These are phyloP conservation scores for Penicillium sp. DNA, from an alignment of 2,329 filamentous ascomycete species.

Conservation along the genomic window DNA sequence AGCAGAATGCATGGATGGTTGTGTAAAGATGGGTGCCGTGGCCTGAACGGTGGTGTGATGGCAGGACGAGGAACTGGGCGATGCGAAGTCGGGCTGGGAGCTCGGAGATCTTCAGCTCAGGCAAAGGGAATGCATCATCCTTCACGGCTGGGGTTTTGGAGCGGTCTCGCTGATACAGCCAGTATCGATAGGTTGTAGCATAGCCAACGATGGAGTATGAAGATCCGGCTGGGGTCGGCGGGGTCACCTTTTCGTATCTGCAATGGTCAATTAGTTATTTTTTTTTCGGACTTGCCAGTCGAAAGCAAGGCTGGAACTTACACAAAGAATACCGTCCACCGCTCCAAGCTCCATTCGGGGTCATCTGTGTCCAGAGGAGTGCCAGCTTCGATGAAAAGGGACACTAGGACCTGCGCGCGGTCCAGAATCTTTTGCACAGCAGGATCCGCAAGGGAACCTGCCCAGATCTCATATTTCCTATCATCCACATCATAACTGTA, in stretches of 20 bases:
- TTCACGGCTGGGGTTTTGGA: conserved; percentile 45
- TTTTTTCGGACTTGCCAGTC: background rate
- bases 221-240: conserved; percentile 51
- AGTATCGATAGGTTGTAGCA: conserved; percentile 87
- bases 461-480: conserved; percentile 82
- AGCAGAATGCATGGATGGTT: conserved; percentile 72
- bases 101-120: conserved; percentile 56
- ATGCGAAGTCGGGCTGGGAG: conserved; percentile 81
- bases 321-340: conserved; percentile 92
- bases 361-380: conserved; percentile 73
- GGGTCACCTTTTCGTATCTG: conserved; percentile 60
- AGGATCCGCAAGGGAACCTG: conserved; percentile 71
- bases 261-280: conserved; percentile 27
- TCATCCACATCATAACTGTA: conserved; percentile 65
- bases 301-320: conserved; percentile 48
- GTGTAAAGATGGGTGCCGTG: conserved; percentile 82
- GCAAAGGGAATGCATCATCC: conserved; percentile 50
- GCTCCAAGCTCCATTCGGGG: conserved; percentile 71
- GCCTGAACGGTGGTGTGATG: conserved; percentile 80
- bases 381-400: conserved; percentile 93
- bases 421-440: conserved; percentile 72
- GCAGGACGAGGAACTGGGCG: conserved; percentile 90
- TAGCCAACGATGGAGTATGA: conserved; percentile 88
- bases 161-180: conserved; percentile 53
- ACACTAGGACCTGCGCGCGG: conserved; percentile 80